Evolutionary conservation across 306 rosid genomes (phyloP).

Genomic region (Quercus glauca): DNA sequence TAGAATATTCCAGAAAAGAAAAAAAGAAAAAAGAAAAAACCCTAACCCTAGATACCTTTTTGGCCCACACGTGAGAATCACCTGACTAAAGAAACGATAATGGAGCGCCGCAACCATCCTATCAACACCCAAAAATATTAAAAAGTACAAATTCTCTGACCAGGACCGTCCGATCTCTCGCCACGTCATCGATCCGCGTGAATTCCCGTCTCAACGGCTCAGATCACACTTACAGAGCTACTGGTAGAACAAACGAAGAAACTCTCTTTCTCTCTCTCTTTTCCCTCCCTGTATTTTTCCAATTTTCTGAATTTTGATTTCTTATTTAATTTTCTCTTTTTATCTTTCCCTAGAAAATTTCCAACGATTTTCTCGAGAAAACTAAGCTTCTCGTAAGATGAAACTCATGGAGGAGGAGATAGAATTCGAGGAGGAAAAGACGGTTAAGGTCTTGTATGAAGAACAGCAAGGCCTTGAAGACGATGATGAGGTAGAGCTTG

Average conservation of each 20-base stretch:
- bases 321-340: slow-evolving; percentile 1
- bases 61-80: slow-evolving; percentile 49
- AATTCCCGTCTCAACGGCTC: slow-evolving; percentile 39
- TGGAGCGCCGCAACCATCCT: slow-evolving; percentile 60
- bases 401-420: slow-evolving; percentile 48
- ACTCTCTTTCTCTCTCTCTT: slow-evolving; percentile 31
- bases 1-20: not conserved
- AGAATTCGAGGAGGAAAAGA: slow-evolving; percentile 52
- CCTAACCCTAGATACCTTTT: slow-evolving; percentile 23
- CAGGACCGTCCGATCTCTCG: slow-evolving; percentile 45
- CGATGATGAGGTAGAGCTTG: slow-evolving; percentile 36
- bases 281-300: slow-evolving; percentile 28
- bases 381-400: slow-evolving; percentile 35
- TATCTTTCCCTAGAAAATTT: slow-evolving; percentile 1
- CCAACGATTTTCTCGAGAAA: slow-evolving; percentile 13
- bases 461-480: not conserved
- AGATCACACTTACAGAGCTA: slow-evolving; percentile 65
- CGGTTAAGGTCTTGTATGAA: slow-evolving; percentile 19
- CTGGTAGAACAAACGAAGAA: slow-evolving; percentile 70
- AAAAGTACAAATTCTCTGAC: slow-evolving; percentile 24
- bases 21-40: not conserved
- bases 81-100: slow-evolving; percentile 28
- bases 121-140: not conserved
- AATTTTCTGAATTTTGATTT: not conserved
- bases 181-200: slow-evolving; percentile 71